Base-by-base conservation (phyloP, 2,329 filamentous ascomycete genomes). In the Fusarium citri region DNA sequence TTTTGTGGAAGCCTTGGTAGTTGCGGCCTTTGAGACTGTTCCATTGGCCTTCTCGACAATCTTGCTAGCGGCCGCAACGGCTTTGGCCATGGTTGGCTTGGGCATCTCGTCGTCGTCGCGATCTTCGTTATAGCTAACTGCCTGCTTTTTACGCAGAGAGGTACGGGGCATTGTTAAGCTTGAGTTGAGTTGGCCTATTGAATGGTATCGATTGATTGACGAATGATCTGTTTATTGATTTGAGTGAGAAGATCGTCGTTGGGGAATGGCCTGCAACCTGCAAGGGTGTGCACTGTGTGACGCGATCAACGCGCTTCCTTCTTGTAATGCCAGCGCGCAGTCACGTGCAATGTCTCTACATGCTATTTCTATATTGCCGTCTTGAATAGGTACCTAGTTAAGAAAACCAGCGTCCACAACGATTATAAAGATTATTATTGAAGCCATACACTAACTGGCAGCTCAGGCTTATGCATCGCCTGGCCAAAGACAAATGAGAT, bases 71-170 rank as follows among this genome's bases (percentile, higher is more conserved):
- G 59, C 59, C 43, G 62, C 64, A 10, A 61, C 58, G 31, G 67
- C 51, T 46, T 71, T 72, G 22, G 60, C 57, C 34, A 55, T 61
- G 34, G 55, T 68, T 18, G 55, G 50, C 56, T 59, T 60, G 15
- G 57, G 61, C 69, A 64, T 64, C 20, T 61, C 62, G 42, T 73
- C 64, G 46, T 73, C 64, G 55, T 69, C 55, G 31, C 73, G 72
- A 47, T 72, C 65, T 55, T 80, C 76, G 68, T 73, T 76, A 68
- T 80, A 80, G 66, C 76, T 78, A 26, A 79, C 66, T 30, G 65
- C 55, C 59, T 74, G 72, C 63, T 69, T 78, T 54, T 76, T 80
- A 40, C 80, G 76, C 34, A 74, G 63, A 5, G 81, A 80, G 8
- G 76, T 72, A 30, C 79, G 80, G 34, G 76, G 66, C 80, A 82